A percentile compares a stretch with the other conserved stretches of the same genome.
Evolutionary conservation across 805 yeast genomes (phyloP).

Genomic region (Clavispora vitiphila): DNA sequence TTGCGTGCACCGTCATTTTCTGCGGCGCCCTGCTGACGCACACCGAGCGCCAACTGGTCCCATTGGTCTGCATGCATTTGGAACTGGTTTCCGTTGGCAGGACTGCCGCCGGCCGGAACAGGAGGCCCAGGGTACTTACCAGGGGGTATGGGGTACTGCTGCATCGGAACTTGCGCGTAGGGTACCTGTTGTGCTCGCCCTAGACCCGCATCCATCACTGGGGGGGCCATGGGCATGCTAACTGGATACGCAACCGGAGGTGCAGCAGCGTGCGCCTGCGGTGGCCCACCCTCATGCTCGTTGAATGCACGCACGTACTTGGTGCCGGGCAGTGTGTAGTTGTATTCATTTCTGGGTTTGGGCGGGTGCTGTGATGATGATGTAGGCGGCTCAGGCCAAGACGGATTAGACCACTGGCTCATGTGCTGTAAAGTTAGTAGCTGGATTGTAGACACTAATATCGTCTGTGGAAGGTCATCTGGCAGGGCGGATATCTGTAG

Average conservation of each 20-base stretch:
- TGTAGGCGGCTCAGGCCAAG: constrained; percentile 9
- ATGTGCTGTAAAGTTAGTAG: constrained; percentile 3
- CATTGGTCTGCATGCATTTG: constrained; percentile 13
- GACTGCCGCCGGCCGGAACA: background rate
- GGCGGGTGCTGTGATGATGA: background rate
- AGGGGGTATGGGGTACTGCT: constrained; percentile 4
- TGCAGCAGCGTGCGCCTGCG: background rate
- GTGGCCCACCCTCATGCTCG: background rate
- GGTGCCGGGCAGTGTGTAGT: constrained; percentile 5
- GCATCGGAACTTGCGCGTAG: constrained; percentile 9
- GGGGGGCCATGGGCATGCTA: background rate
- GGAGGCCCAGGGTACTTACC: background rate
- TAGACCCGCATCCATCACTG: background rate
- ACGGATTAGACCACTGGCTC: constrained; percentile 15
- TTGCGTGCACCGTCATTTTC: background rate
- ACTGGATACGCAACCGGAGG: background rate
- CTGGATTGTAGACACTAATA: background rate
- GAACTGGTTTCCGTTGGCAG: constrained; percentile 3
- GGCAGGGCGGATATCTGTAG: too few relatives aligned
- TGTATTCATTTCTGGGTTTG: constrained; percentile 1
- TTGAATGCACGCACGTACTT: background rate
- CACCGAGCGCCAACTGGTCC: constrained; percentile 11
- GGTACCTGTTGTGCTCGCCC: constrained; percentile 1
- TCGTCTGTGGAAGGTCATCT: too few relatives aligned
- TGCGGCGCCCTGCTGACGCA: constrained; percentile 2